phyloP scores from a whole-genome alignment of 768 basidiomycete species.

The Lactifluus subvellereus region DNA sequence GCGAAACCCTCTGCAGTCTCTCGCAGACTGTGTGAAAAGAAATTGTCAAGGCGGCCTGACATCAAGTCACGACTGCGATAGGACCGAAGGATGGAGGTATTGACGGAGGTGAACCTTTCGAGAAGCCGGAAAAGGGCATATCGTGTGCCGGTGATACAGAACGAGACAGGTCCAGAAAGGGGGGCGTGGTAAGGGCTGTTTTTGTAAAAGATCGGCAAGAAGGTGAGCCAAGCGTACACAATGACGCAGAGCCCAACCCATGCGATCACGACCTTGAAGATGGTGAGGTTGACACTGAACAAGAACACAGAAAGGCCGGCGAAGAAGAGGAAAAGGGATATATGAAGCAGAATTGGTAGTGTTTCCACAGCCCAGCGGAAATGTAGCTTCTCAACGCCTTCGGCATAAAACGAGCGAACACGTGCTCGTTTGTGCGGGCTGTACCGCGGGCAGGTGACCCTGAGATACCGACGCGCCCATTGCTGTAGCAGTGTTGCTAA shows the following conservation, averaged over 20 bases:
- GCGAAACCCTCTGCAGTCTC: constrained; percentile 1
- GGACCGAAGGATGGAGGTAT: neutral
- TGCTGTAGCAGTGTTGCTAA: constrained; percentile 44
- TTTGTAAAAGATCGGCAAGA: constrained; percentile 15
- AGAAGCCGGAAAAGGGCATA: neutral
- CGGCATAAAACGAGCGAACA: constrained; percentile 35
- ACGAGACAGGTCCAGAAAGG: neutral
- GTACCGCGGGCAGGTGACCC: constrained; percentile 29
- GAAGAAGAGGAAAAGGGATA: constrained; percentile 47
- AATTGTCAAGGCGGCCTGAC: neutral
- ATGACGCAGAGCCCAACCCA: constrained; percentile 16
- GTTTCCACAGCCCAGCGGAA: constrained; percentile 38
- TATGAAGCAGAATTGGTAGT: constrained; percentile 45
- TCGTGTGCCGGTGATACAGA: constrained; percentile 4
- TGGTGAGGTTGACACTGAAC: constrained; percentile 26
- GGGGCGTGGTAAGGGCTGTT: constrained; percentile 12
- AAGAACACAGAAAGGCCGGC: constrained; percentile 44
- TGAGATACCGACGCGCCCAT: constrained; percentile 40
- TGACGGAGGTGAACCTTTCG: neutral
- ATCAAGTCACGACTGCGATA: neutral
- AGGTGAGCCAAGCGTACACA: constrained; percentile 19
- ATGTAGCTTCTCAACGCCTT: constrained; percentile 37
- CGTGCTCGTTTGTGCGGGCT: constrained; percentile 34
- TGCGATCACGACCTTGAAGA: constrained; percentile 14
- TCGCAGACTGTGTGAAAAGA: neutral